Evolutionary conservation across 169 alveolate species (phyloP), one percentile per base, ranked within the genome.

Genomic region (Babesia caballi): DNA sequence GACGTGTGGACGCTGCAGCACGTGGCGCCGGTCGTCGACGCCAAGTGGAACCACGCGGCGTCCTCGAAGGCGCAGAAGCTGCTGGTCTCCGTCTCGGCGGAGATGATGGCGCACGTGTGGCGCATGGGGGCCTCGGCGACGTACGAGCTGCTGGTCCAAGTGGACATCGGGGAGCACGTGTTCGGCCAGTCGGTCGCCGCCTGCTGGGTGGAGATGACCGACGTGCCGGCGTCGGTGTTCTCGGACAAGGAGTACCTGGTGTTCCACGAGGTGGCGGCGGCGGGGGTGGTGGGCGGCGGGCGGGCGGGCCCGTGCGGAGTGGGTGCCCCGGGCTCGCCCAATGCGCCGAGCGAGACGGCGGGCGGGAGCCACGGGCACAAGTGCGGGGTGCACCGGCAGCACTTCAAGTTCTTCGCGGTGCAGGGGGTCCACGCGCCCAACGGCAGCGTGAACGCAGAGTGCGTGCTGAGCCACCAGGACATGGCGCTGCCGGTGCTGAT

Each of bases 101-200:
- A 49, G n/a, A 63, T 65, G 75, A 54, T 78, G 51, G 87, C 87
- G 0, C 53, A 68, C 52, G 49, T 78, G 8, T 78, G 87, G 87
- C 74, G 82, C 25, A 27, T 63, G 25, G 73, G 73, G 8, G 47
- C 73, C 9, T 5, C 73, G 19, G 15, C 61, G 17, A 12, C 28
- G 11, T 32, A 21, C 30, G 44, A 35, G 9, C 12, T 63, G 50
- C 27, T 63, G 11, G 32, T 47, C 19, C 73, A 63, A 5, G 23
- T 63, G 3, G 73, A 63, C 60, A 63, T 63, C 25, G 73, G 73
- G 12, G 73, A 63, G 36, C 17, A 32, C 23, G 15, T 25, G 1
- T 63, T 63, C 38, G 73, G 73, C 7, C 27, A 42, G n/a, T 15
- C 53, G 14, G 60, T 44, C 3, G 4, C 49, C 12, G 33, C 56